Evolutionary conservation across 179 eudicot species (phyloP), one percentile per base, ranked within the genome.

Genomic region (Heliamphora pulchella): DNA sequence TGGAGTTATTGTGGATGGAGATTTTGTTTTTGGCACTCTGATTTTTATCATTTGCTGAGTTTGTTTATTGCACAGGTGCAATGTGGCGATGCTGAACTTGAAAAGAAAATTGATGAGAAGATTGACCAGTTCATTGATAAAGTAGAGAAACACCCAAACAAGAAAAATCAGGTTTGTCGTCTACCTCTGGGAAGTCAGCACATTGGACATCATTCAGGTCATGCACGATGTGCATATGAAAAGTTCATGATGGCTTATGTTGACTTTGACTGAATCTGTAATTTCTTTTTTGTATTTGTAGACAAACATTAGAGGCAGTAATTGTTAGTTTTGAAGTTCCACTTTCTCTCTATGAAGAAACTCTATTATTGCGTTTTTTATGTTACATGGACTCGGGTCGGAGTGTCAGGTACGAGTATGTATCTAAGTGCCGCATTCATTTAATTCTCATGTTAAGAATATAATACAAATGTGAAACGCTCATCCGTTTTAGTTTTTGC

Each of bases 121-220:
- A 92, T 95, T 83, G 93, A 91, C 47, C 98, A 91, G 81, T 93
- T 95, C 86, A 85, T 93, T 64, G 87, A 84, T 64, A 91, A 89
- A 89, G 98, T 93, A 68, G 98, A 95, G 82, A 95, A 95, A 83
- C 94, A 95, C 87, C 97, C 97, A 9, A 93, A 93, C 85, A 95
- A 93, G 91, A 95, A 95, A 86, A 93, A 91, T 83, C 98, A 95
- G 97, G 98, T 94, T 50, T 8, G 5, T 79, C 53, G 3, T 63
- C 65, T 80, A 79, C 77, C 22, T 13, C 46, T 64, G 51, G n/a
- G n/a, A n/a, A n/a, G n/a, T n/a, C n/a, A n/a, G n/a, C n/a, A n/a
- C n/a, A n/a, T n/a, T n/a, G n/a, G n/a, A n/a, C n/a, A n/a, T 78
- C 75, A 64, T 15, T n/a, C 20, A 7, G 51, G 20, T 57, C 44